Evolutionary conservation across 768 basidiomycete species (phyloP).

Genomic region (Agaricus blazei): DNA sequence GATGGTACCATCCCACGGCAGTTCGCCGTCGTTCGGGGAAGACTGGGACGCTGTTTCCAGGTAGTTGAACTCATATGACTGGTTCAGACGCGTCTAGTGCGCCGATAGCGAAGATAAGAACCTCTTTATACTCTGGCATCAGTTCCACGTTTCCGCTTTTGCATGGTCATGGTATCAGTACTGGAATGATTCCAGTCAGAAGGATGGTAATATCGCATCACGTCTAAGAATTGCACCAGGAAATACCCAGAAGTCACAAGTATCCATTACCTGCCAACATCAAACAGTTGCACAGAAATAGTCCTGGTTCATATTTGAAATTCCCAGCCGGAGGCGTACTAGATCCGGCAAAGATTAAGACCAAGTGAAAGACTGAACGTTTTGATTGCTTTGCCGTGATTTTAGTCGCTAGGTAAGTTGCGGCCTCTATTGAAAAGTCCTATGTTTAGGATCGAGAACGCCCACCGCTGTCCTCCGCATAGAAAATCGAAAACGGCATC

Average conservation of each 20-base stretch:
- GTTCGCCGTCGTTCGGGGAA: neutral
- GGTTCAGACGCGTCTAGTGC: neutral
- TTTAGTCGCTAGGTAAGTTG: no score
- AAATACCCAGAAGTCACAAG: neutral
- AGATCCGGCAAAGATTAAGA: neutral
- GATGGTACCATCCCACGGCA: constrained; percentile 2
- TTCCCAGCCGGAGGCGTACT: neutral
- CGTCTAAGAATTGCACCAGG: neutral
- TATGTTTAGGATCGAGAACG: constrained; percentile 1
- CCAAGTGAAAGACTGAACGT: no score
- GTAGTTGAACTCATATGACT: constrained; percentile 6
- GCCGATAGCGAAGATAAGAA: constrained; percentile 7
- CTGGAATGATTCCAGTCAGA: neutral
- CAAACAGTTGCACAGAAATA: neutral
- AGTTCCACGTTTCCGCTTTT: neutral
- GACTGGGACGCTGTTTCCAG: neutral
- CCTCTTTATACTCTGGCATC: neutral
- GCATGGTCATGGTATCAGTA: neutral
- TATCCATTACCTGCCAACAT: neutral
- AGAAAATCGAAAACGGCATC: neutral
- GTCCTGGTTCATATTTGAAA: neutral
- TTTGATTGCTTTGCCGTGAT: no score
- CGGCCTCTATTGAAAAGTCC: neutral
- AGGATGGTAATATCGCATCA: neutral
- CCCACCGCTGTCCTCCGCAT: neutral